phyloP scores from a whole-genome alignment of 2,329 filamentous ascomycete genomes.

The Diaporthe eres region DNA sequence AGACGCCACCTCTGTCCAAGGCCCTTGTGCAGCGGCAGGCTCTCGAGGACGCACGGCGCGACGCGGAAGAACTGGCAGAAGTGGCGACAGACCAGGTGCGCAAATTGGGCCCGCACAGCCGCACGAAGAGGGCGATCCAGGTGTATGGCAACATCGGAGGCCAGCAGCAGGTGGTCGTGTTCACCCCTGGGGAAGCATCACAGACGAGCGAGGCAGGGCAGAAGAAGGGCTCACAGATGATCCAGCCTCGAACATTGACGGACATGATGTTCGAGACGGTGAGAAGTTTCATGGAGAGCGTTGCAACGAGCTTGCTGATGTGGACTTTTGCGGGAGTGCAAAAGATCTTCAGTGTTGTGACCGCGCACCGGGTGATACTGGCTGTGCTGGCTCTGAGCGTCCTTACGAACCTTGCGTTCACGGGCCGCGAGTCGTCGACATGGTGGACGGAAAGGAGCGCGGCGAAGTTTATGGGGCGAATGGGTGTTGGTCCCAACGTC shows the following conservation, averaged over 20 bases:
- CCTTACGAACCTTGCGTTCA: slow-evolving; percentile 80
- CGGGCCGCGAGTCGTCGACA: slow-evolving; percentile 77
- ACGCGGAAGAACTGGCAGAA: slow-evolving; percentile 82
- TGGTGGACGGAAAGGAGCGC: slow-evolving; percentile 93
- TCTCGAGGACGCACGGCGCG: slow-evolving; percentile 79
- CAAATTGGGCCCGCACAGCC: slow-evolving; percentile 79
- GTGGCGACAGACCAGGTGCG: slow-evolving; percentile 83
- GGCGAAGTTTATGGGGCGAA: slow-evolving; percentile 81
- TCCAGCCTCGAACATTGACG: slow-evolving; percentile 74
- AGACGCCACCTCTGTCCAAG: slow-evolving; percentile 72
- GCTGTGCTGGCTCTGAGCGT: slow-evolving; percentile 77
- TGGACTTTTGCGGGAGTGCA: slow-evolving; percentile 78
- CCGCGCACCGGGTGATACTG: slow-evolving; percentile 82
- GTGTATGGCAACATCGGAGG: slow-evolving; percentile 84
- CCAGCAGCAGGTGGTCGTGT: slow-evolving; percentile 74
- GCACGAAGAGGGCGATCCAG: slow-evolving; percentile 82
- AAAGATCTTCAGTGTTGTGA: slow-evolving; percentile 76
- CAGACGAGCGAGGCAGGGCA: slow-evolving; percentile 55
- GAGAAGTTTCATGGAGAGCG: slow-evolving; percentile 81
- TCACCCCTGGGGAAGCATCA: slow-evolving; percentile 62
- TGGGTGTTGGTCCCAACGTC: slow-evolving; percentile 84
- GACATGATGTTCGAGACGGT: slow-evolving; percentile 81
- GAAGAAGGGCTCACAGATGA: slow-evolving; percentile 61
- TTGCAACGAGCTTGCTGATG: slow-evolving; percentile 82
- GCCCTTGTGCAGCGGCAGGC: slow-evolving; percentile 78